A percentile compares a stretch with the other conserved stretches of the same genome.
Conservation (phyloP, 495 filamentous ascomycete species). For the Trichoderma asperelloides region DNA sequence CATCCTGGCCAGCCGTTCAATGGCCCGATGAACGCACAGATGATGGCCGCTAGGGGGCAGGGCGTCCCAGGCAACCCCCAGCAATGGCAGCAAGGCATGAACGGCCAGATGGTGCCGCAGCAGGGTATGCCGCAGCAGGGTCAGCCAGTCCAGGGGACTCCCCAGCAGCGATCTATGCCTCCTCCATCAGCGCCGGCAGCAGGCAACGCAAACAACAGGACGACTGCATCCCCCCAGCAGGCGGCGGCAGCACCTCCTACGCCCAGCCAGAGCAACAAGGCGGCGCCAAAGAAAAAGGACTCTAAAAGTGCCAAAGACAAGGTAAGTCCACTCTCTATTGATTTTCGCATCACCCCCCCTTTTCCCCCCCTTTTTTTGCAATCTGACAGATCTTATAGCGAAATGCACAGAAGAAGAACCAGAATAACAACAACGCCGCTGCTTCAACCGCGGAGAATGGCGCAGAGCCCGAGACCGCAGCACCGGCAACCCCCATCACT, state of each 20-base stretch:
- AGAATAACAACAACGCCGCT: conserved; percentile 47
- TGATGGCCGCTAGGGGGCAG: conserved; percentile 29
- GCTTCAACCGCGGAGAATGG: conserved; percentile 70
- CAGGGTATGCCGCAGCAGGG: conserved; percentile 43
- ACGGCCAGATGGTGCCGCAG: conserved; percentile 58
- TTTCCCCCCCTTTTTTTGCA: conserved; percentile 16
- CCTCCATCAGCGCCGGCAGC: conserved; percentile 75
- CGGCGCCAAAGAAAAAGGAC: conserved; percentile 81
- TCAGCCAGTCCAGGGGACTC: conserved; percentile 58
- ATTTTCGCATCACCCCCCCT: not conserved
- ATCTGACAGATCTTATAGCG: conserved; percentile 34
- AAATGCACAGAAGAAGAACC: conserved; percentile 62
- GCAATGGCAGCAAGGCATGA: conserved; percentile 52
- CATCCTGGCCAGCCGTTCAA: conserved; percentile 60
- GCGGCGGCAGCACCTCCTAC: conserved; percentile 74
- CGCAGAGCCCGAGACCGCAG: conserved; percentile 61
- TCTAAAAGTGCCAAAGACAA: conserved; percentile 59
- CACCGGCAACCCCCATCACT: conserved; percentile 78
- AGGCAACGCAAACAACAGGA: conserved; percentile 48
- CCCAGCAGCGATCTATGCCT: conserved; percentile 76
- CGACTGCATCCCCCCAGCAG: conserved; percentile 73
- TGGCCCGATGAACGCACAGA: conserved; percentile 55
- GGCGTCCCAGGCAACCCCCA: conserved; percentile 26
- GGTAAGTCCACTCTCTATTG: conserved; percentile 46
- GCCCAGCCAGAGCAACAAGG: conserved; percentile 67